Evolutionary conservation across 176 grass and related monocot genomes (phyloP), one percentile per base, ranked within the genome.

Genomic region (Rhynchospora tenuis): DNA sequence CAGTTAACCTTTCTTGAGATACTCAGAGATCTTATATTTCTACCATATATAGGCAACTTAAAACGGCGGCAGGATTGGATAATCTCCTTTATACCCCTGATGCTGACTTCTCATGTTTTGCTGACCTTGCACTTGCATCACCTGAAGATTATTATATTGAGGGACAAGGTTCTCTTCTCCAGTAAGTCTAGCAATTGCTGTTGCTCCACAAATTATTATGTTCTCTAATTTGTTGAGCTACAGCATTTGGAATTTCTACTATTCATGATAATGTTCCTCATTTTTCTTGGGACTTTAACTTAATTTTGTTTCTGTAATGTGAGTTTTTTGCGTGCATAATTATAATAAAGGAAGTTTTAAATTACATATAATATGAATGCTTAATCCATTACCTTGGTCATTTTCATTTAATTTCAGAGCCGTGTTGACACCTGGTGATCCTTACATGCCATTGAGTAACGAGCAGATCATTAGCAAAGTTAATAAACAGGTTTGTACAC

Each of bases 111-210:
- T 98, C 95, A 20, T 98, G 95, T 76, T 98, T 98, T 84, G 90
- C 95, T 12, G 95, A 98, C 69, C 95, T 98, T 84, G 95, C 95
- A 55, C 89, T 98, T n/a, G 70, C 95, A 84, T 98, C 95, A 77
- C 95, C 95, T 83, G 92, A 91, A 86, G 75, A 98, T 89, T 98
- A 98, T 81, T 94, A 94, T 66, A 93, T 93, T 59, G 89, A 93
- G 92, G 95, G 95, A 65, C 92, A 98, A 91, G 95, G 95, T 74
- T 98, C 95, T 85, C 84, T 98, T 55, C 92, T 98, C 87, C 95
- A 98, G 95, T 98, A 98, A 91, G 76, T 82, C 6, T 50, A 47
- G 44, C 22, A 74, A 73, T 76, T 76, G 7, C 83, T 73, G 85
- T 16, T 57, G 1, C 55, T 81, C 62, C 24, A n/a, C 80, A n/a